A percentile compares a stretch with the other conserved stretches of the same genome.
These are phyloP conservation scores for Plenodomus lindquistii DNA, from an alignment of 2,329 filamentous ascomycete genomes.

Conservation along the genomic window DNA sequence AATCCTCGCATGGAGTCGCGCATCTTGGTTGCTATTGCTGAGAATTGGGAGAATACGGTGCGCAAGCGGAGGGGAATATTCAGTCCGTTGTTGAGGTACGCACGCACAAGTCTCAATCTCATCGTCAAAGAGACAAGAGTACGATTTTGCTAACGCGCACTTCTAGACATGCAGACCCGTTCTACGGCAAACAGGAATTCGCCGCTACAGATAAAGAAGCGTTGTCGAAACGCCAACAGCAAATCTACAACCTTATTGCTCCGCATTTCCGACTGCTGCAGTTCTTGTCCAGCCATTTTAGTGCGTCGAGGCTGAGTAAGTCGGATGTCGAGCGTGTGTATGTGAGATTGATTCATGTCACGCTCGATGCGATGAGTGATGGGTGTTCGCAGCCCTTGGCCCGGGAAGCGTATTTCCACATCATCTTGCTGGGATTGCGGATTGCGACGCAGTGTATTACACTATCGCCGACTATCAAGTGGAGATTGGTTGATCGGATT, in stretches of 20 bases:
- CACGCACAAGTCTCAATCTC: too few relatives aligned
- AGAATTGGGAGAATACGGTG: conserved; percentile 88
- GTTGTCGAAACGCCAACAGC: conserved; percentile 74
- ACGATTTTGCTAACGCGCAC: conserved; percentile 36
- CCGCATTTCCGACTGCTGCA: conserved; percentile 86
- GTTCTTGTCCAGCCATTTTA: conserved; percentile 93
- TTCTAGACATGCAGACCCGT: conserved; percentile 72
- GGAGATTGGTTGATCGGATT: conserved; percentile 86
- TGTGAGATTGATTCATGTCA: conserved; percentile 76
- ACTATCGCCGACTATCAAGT: conserved; percentile 67
- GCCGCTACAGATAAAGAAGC: conserved; percentile 82
- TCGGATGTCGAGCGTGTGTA: conserved; percentile 81
- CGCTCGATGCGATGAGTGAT: conserved; percentile 67
- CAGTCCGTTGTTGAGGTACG: conserved; percentile 67
- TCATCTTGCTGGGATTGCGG: conserved; percentile 79
- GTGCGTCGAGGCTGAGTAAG: conserved; percentile 84
- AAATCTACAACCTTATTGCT: conserved; percentile 79
- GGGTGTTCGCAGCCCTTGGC: conserved; percentile 81
- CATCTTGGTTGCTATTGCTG: conserved; percentile 81
- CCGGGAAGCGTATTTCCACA: conserved; percentile 87
- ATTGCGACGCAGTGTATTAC: conserved; percentile 73
- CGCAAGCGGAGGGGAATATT: conserved; percentile 81
- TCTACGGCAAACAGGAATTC: conserved; percentile 89
- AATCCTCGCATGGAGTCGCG: conserved; percentile 86
- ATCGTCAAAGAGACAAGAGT: too few relatives aligned